A percentile compares a stretch with the other conserved stretches of the same genome.
Conservation (phyloP, 805 yeast genomes). For the Nakazawaea holstii region DNA sequence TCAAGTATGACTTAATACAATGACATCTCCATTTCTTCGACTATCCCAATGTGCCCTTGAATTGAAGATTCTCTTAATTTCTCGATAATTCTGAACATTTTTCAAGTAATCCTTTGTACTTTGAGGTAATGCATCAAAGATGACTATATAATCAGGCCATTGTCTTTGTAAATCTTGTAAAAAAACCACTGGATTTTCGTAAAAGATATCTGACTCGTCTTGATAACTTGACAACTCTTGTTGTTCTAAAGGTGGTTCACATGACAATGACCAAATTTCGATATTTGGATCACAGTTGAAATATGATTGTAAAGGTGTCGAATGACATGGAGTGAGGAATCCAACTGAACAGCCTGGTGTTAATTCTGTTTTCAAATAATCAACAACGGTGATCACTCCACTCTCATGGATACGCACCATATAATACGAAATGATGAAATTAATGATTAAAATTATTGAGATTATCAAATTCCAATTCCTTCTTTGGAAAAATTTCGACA, state of each 20-base stretch:
- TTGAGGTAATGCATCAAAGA: conserved; percentile 61
- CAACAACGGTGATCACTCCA: conserved; percentile 72
- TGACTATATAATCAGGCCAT: conserved; percentile 73
- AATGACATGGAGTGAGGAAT: conserved; percentile 92
- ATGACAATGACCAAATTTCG: conserved; percentile 72
- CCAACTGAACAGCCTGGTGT: conserved; percentile 49
- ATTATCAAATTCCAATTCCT: conserved; percentile 9
- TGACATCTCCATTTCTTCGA: conserved; percentile 72
- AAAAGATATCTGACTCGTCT: conserved; percentile 87
- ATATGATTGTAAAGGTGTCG: conserved; percentile 91
- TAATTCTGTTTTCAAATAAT: conserved; percentile 35
- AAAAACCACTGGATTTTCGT: conserved; percentile 58
- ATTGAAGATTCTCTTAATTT: conserved; percentile 61
- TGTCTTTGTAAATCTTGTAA: conserved; percentile 39
- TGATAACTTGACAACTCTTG: conserved; percentile 42
- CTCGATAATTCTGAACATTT: conserved; percentile 34
- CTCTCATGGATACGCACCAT: conserved; percentile 74
- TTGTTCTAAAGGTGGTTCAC: conserved; percentile 78
- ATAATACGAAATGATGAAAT: conserved; percentile 16
- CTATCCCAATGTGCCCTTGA: conserved; percentile 81
- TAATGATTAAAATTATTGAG: conserved; percentile 11
- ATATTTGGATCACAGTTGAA: conserved; percentile 52
- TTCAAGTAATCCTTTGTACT: conserved; percentile 34
- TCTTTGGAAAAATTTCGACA: conserved; percentile 7
- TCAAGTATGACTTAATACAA: conserved; percentile 61